Conservation (phyloP, 2,329 filamentous ascomycete genomes). For the Ophiostoma sp. region DNA sequence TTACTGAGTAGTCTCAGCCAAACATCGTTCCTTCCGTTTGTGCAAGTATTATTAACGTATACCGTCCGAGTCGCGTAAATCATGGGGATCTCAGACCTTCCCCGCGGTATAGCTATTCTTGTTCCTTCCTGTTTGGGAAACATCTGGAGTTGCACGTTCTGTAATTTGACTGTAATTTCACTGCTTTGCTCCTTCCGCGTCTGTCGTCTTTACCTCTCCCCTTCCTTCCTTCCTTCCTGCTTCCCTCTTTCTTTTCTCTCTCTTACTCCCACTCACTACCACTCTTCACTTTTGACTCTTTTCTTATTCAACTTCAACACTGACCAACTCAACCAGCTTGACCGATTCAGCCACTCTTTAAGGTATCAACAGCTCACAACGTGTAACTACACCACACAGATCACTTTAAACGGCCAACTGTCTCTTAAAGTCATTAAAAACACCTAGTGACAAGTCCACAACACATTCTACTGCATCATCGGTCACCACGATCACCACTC, state of each 20-base stretch:
- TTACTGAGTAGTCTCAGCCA: neutral
- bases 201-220: too few relatives aligned
- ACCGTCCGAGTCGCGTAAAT: neutral
- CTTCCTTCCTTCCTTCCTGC: too few relatives aligned
- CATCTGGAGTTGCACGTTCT: neutral
- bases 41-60: neutral
- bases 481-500: too few relatives aligned
- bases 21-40: neutral
- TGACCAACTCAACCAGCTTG: neutral
- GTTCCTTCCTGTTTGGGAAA: slow-evolving; percentile 6
- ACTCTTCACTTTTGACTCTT: neutral
- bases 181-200: neutral
- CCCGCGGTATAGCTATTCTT: neutral
- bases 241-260: neutral
- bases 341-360: neutral
- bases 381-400: too few relatives aligned
- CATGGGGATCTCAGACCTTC: neutral
- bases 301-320: neutral
- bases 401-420: neutral
- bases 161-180: too few relatives aligned
- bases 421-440: too few relatives aligned
- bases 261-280: neutral
- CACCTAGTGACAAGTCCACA: neutral
- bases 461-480: neutral
- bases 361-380: too few relatives aligned